Percentiles rank a stretch among this genome's conserved stretches.
Conservation (phyloP, 495 filamentous ascomycete genomes). For the Halenospora varia region DNA sequence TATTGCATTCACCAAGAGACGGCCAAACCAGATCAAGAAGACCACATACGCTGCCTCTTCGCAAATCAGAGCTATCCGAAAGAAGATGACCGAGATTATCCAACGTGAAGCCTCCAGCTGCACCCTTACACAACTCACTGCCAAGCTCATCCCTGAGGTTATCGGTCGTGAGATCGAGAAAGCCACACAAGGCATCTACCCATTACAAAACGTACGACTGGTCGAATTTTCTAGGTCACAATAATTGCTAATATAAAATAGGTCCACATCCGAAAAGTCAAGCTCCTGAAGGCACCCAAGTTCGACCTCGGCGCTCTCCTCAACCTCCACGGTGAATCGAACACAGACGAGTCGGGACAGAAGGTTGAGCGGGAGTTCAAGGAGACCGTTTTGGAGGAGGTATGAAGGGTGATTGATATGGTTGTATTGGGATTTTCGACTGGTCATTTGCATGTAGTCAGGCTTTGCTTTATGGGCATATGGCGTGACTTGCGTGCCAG, state of each 20-base stretch:
- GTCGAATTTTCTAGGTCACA: not conserved
- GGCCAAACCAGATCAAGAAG: constrained; percentile 99
- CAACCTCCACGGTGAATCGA: constrained; percentile 92
- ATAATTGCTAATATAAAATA: constrained; percentile 39
- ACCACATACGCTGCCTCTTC: constrained; percentile 95
- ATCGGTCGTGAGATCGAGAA: constrained; percentile 99
- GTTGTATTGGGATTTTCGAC: constrained; percentile 45
- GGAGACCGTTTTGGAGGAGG: constrained; percentile 87
- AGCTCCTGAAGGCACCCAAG: constrained; percentile 96
- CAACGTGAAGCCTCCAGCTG: constrained; percentile 90
- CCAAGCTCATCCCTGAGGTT: constrained; percentile 98
- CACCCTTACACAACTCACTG: constrained; percentile 89
- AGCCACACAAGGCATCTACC: constrained; percentile 97
- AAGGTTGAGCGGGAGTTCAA: constrained; percentile 99
- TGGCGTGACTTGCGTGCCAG: constrained; percentile 43
- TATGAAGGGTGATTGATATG: constrained; percentile 57
- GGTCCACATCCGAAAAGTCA: constrained; percentile 99
- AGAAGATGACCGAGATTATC: constrained; percentile 99
- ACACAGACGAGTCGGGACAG: constrained; percentile 92
- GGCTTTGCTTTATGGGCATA: constrained; percentile 53
- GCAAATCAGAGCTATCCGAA: constrained; percentile 93
- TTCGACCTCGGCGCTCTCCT: constrained; percentile 97
- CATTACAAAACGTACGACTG: constrained; percentile 87
- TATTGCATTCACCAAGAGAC: constrained; percentile 98
- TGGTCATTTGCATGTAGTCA: constrained; percentile 29